A percentile compares a stretch with the other conserved stretches of the same genome.
phyloP scores from a whole-genome alignment of 1,139 yeast genomes.

The Suhomyces chickasaworum region DNA sequence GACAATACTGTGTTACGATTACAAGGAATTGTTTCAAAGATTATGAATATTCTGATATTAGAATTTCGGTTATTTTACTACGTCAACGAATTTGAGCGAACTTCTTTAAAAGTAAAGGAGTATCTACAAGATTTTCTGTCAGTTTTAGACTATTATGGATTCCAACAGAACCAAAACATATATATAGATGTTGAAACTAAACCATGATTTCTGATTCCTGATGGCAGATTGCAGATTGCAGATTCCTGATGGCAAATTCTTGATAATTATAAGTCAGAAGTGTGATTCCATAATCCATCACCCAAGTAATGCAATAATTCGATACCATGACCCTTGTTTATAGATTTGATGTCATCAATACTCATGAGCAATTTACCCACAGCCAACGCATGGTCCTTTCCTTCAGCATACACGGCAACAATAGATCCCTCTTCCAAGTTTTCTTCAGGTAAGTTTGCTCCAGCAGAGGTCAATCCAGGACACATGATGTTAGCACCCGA shows the following conservation, averaged over 20 bases:
- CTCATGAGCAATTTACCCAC: conserved; percentile 86
- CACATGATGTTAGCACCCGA: conserved; percentile 98
- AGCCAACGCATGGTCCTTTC: conserved; percentile 89
- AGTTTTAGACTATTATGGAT: conserved; percentile 36
- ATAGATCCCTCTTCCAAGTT: conserved; percentile 64
- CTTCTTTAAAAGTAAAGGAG: conserved; percentile 16
- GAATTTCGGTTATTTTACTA: conserved; percentile 27
- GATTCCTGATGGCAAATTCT: too few relatives aligned
- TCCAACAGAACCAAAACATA: conserved; percentile 29
- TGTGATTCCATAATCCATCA: conserved; percentile 81
- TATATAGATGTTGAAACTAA: conserved; percentile 15
- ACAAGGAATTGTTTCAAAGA: conserved; percentile 27
- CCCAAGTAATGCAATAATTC: conserved; percentile 85
- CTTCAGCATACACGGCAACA: conserved; percentile 88
- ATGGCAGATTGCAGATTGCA: too few relatives aligned
- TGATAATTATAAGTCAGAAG: conserved; percentile 22
- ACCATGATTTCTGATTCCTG: too few relatives aligned
- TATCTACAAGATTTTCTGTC: conserved; percentile 37
- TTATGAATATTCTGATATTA: conserved; percentile 16
- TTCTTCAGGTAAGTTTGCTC: conserved; percentile 80
- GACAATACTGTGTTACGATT: conserved; percentile 32
- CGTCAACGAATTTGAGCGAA: conserved; percentile 18
- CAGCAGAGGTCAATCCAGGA: conserved; percentile 92
- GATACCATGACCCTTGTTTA: conserved; percentile 88
- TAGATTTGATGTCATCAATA: conserved; percentile 80